Conservation (phyloP, 371 early-diverging fungal genomes). For the Mucor indicus region DNA sequence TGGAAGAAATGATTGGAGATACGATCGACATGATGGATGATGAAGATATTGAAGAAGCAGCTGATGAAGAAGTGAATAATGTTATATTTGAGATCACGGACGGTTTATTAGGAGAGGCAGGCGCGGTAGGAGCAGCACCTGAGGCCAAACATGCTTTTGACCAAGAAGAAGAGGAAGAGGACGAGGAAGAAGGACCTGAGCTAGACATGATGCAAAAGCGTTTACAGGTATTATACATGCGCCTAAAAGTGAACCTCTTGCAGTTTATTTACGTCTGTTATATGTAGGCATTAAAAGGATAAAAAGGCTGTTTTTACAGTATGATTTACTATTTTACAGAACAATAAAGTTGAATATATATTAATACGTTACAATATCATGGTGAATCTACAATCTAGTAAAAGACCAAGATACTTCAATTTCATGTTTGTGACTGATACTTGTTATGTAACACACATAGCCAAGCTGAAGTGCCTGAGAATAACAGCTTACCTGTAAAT, state of each 20-base stretch:
- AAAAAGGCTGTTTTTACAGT: too few relatives aligned
- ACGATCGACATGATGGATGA: slow-evolving; percentile 86
- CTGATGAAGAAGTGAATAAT: slow-evolving; percentile 90
- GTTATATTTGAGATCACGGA: slow-evolving; percentile 87
- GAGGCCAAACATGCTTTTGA: slow-evolving; percentile 39
- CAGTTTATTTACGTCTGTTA: too few relatives aligned
- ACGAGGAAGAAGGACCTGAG: slow-evolving; percentile 73
- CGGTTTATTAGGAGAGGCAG: slow-evolving; percentile 77
- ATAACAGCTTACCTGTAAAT: too few relatives aligned
- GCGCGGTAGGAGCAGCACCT: slow-evolving; percentile 53
- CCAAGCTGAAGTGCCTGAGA: too few relatives aligned
- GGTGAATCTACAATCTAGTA: too few relatives aligned
- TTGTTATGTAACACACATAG: too few relatives aligned
- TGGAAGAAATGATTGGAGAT: slow-evolving; percentile 94
- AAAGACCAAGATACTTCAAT: too few relatives aligned
- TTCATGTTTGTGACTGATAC: too few relatives aligned
- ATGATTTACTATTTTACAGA: too few relatives aligned
- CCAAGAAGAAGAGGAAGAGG: slow-evolving; percentile 53
- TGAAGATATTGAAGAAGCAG: slow-evolving; percentile 91
- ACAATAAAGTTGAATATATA: too few relatives aligned
- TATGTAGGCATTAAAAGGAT: slow-evolving; percentile 40
- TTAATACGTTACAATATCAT: too few relatives aligned
- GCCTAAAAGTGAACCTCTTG: too few relatives aligned
- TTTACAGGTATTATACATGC: slow-evolving; percentile 56
- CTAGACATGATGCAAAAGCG: slow-evolving; percentile 85